Base-by-base conservation (phyloP, 345 rosid genomes). In the Dovyalis caffra region DNA sequence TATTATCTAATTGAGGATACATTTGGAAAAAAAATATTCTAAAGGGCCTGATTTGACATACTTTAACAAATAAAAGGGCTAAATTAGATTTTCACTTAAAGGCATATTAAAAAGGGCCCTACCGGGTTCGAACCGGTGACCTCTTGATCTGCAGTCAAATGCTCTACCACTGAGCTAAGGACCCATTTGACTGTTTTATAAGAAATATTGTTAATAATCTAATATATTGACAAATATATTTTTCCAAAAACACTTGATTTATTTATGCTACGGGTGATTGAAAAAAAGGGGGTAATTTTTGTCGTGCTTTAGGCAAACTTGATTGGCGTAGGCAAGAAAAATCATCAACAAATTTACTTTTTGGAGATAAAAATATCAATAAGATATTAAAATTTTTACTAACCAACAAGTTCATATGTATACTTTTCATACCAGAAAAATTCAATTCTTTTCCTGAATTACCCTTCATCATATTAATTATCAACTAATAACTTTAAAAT, bases 111-210 rank as follows among this genome's bases (percentile, higher is more conserved):
- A 0, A 9, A 75, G 79, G 79, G 83, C 83, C 76, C 70, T 66
- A 76, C 77, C 67, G 68, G 77, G 74, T 76, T 76, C 77, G 71
- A 72, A 80, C 80, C 80, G 72, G 83, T 80, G 80, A 71, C 79
- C 73, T 75, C 72, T 75, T 75, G 70, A 79, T 79, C 79, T 79
- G 77, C 79, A 80, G 83, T 76, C 77, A 68, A 80, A 67, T 80
- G 74, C 77, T 80, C 79, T 80, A 76, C 79, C 70, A 71, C 65
- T 57, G 68, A 72, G 75, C 67, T 43, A 60, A 61, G 53, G 60
- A 38, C 38, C 57, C 67, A 0, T 5, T 1, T 1, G 5, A 16
- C 2, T 18, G 1, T 18, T 35, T 35, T 35, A 35, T 35, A 1
- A 8, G n/a, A n/a, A n/a, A n/a, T n/a, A n/a, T n/a, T n/a, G n/a